Conservation (phyloP, 1,139 yeast genomes). For the Protomyces macrosporus region DNA sequence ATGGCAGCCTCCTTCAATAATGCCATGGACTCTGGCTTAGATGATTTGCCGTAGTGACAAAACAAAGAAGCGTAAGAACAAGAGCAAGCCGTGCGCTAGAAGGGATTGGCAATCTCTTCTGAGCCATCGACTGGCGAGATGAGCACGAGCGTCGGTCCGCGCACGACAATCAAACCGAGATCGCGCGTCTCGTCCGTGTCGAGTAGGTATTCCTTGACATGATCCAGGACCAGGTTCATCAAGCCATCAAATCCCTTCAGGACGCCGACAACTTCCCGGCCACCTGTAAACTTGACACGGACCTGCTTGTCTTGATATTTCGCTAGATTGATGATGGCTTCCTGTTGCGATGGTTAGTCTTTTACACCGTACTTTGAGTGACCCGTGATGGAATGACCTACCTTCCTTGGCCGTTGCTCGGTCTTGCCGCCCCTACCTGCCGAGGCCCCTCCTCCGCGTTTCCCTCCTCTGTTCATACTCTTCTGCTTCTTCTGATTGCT, state of each 20-base stretch:
- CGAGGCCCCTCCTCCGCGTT: conserved; percentile 46
- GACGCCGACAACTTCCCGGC: conserved; percentile 69
- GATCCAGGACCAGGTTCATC: conserved; percentile 87
- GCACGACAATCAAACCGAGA: conserved; percentile 72
- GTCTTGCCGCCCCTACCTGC: conserved; percentile 41
- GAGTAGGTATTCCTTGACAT: conserved; percentile 61
- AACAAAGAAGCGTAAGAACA: background rate
- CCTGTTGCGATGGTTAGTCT: conserved; percentile 37
- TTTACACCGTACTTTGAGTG: background rate
- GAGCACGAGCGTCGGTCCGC: conserved; percentile 78
- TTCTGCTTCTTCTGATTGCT: background rate
- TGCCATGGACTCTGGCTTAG: background rate
- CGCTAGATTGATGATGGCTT: conserved; percentile 77
- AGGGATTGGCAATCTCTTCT: conserved; percentile 71
- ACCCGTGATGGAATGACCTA: too few relatives aligned
- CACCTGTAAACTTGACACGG: conserved; percentile 81
- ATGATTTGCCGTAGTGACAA: background rate
- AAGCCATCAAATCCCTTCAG: conserved; percentile 87
- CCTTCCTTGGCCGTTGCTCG: conserved; percentile 17
- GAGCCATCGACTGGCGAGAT: conserved; percentile 82
- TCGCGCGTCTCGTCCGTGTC: conserved; percentile 49
- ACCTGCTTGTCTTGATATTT: conserved; percentile 70
- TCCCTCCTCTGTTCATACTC: conserved; percentile 9
- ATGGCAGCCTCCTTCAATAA: background rate
- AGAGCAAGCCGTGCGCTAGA: conserved; percentile 34